phyloP scores from a whole-genome alignment of 2,329 filamentous ascomycete species.

The Colletotrichum truncatum region DNA sequence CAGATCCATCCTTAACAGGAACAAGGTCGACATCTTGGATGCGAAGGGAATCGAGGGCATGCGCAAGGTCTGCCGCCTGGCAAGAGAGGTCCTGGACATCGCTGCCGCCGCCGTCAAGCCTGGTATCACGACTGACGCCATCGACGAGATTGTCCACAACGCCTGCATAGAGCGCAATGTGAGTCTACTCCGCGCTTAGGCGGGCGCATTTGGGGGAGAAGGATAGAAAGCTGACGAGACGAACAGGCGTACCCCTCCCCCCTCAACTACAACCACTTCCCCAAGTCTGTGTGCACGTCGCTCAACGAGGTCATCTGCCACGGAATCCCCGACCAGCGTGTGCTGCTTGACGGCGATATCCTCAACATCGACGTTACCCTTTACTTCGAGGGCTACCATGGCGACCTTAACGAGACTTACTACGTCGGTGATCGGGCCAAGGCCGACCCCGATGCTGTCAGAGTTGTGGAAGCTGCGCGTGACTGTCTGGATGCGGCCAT shows the following conservation, averaged over 20 bases:
- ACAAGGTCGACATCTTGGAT: constrained; percentile 85
- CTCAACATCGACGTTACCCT: constrained; percentile 96
- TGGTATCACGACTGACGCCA: constrained; percentile 95
- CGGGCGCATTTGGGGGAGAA: neutral
- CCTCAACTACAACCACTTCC: constrained; percentile 94
- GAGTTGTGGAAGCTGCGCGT: constrained; percentile 89
- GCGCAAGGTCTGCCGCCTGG: constrained; percentile 89
- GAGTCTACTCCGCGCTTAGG: constrained; percentile 44
- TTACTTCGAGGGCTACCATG: constrained; percentile 95
- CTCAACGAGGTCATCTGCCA: constrained; percentile 98
- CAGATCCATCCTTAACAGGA: constrained; percentile 71
- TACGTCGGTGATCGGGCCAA: constrained; percentile 92
- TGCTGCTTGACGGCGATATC: constrained; percentile 91
- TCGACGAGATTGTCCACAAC: constrained; percentile 94
- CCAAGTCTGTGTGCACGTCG: constrained; percentile 97
- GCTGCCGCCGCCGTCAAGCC: constrained; percentile 84
- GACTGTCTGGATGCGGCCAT: constrained; percentile 93
- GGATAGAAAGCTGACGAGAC: neutral
- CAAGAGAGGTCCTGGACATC: constrained; percentile 91
- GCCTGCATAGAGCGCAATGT: constrained; percentile 94
- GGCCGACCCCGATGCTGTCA: constrained; percentile 85
- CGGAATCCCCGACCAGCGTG: constrained; percentile 92
- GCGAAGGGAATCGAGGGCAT: constrained; percentile 85
- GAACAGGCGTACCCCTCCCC: constrained; percentile 90
- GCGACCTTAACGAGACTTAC: constrained; percentile 98